phyloP scores from a whole-genome alignment of 805 yeast species.

The Starmerella apis region DNA sequence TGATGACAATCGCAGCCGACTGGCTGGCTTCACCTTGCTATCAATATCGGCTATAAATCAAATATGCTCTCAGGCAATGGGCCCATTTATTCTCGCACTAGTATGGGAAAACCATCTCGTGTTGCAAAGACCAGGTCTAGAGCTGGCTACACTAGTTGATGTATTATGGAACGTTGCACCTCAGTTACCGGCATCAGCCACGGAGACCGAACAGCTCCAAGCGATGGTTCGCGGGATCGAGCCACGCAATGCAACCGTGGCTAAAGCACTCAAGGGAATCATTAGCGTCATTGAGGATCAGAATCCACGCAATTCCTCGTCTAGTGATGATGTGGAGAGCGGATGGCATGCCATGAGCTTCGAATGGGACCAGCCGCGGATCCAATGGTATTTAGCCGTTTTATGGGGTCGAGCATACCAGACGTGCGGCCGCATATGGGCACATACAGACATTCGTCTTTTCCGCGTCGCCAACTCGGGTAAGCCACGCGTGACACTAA shows the following conservation, averaged over 20 bases:
- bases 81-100: constrained; percentile 4
- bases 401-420: constrained; percentile 50
- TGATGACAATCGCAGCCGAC: constrained; percentile 9
- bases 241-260: constrained; percentile 4
- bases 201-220: constrained; percentile 7
- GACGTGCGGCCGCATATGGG: constrained; percentile 36
- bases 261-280: neutral
- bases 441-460: constrained; percentile 40
- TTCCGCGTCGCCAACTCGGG: constrained; percentile 37
- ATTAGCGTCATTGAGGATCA: neutral
- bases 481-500: constrained; percentile 30
- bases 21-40: constrained; percentile 15
- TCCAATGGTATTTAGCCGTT: constrained; percentile 68
- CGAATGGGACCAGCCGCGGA: constrained; percentile 50
- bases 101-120: constrained; percentile 4
- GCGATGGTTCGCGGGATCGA: neutral
- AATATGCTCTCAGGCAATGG: constrained; percentile 13
- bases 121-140: constrained; percentile 13
- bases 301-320: neutral
- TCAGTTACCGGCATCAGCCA: neutral
- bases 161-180: constrained; percentile 23
- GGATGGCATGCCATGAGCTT: constrained; percentile 43
- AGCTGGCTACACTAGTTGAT: constrained; percentile 19
- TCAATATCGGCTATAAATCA: constrained; percentile 11
- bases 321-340: neutral